Evolutionary conservation across 768 basidiomycete species (phyloP).

Genomic region (Lactifluus volemus): DNA sequence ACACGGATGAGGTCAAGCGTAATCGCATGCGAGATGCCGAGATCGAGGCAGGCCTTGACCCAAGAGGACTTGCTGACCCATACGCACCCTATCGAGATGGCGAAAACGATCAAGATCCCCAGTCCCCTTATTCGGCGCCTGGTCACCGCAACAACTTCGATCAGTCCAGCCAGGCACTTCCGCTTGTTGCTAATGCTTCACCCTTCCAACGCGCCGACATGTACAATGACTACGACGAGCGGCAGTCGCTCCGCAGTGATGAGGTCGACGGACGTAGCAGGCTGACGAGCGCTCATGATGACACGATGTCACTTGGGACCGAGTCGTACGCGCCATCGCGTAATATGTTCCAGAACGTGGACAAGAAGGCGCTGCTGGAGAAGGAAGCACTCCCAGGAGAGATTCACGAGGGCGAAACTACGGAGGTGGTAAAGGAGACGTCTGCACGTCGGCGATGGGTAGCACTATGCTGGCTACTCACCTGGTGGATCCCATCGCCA

Average conservation of each 20-base stretch:
- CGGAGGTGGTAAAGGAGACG: constrained; percentile 78
- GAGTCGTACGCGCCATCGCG: constrained; percentile 91
- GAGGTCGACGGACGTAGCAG: constrained; percentile 76
- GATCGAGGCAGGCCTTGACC: constrained; percentile 57
- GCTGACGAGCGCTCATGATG: constrained; percentile 70
- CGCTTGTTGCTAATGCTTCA: constrained; percentile 76
- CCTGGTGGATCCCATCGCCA: constrained; percentile 82
- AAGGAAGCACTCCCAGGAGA: constrained; percentile 83
- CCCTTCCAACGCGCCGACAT: constrained; percentile 70
- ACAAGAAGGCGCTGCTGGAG: constrained; percentile 61
- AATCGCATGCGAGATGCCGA: constrained; percentile 71
- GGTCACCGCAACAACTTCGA: constrained; percentile 40
- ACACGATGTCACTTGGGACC: constrained; percentile 73
- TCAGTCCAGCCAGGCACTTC: constrained; percentile 63
- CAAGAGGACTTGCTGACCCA: constrained; percentile 50
- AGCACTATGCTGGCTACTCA: constrained; percentile 76
- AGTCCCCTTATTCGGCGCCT: constrained; percentile 29
- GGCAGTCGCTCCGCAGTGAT: constrained; percentile 61
- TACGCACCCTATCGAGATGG: constrained; percentile 70
- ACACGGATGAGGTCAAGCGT: constrained; percentile 80
- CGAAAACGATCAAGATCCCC: constrained; percentile 33
- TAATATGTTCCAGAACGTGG: constrained; percentile 89
- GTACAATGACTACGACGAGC: constrained; percentile 74
- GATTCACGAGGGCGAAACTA: constrained; percentile 79
- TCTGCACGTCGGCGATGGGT: constrained; percentile 84